phyloP scores from a whole-genome alignment of 805 yeast species.

The Jamesozyma gamospora region DNA sequence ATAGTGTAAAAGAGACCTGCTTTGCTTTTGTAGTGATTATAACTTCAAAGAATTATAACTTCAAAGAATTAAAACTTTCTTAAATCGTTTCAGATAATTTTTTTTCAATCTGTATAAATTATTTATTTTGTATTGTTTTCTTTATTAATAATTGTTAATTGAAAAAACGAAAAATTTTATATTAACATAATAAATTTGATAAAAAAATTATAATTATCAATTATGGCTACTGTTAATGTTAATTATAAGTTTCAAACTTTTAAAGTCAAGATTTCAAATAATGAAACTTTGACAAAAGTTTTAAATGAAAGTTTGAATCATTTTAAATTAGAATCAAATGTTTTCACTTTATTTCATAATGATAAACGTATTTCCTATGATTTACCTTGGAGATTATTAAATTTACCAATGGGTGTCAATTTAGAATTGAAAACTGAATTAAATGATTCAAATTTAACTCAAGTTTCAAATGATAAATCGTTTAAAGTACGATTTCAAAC shows the following conservation, averaged over 20 bases:
- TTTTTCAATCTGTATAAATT: too few relatives aligned
- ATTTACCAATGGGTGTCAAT: slow-evolving; percentile 38
- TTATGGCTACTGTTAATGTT: slow-evolving; percentile 33
- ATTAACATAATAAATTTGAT: too few relatives aligned
- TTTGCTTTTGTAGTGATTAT: too few relatives aligned
- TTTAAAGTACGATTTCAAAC: slow-evolving; percentile 28
- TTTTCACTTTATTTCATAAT: slow-evolving; percentile 26
- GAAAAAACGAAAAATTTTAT: too few relatives aligned
- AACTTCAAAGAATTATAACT: too few relatives aligned
- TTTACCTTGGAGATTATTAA: slow-evolving; percentile 36
- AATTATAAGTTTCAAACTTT: slow-evolving; percentile 27
- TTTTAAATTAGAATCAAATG: slow-evolving; percentile 25
- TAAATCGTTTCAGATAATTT: too few relatives aligned
- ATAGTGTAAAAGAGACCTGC: too few relatives aligned
- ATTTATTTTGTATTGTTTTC: too few relatives aligned
- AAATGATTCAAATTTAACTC: background rate
- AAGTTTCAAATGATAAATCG: slow-evolving; percentile 1
- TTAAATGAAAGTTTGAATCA: slow-evolving; percentile 29
- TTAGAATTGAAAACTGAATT: slow-evolving; percentile 22
- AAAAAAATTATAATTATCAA: too few relatives aligned
- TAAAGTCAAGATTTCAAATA: slow-evolving; percentile 30
- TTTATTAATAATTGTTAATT: too few relatives aligned
- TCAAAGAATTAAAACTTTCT: too few relatives aligned
- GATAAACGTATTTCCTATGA: slow-evolving; percentile 29
- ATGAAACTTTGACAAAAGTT: slow-evolving; percentile 31